Evolutionary conservation across 805 yeast species (phyloP).

Genomic region (Candida insectorum): DNA sequence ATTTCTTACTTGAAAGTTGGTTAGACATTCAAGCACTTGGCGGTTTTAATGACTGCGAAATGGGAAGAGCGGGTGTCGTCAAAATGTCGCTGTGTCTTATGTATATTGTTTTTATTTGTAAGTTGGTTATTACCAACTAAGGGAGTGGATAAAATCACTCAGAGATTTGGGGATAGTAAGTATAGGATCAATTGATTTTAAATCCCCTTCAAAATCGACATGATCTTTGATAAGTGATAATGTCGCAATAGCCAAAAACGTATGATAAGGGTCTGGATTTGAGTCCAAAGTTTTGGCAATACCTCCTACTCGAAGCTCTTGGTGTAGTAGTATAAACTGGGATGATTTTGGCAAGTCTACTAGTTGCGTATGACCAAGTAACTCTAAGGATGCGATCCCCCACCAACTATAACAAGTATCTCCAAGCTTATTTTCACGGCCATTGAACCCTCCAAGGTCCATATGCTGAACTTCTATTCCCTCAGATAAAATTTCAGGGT

Average conservation of each 20-base stretch:
- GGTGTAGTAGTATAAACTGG: slow-evolving; percentile 54
- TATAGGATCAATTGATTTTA: slow-evolving; percentile 23
- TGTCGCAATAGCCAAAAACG: slow-evolving; percentile 55
- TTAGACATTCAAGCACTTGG: slow-evolving; percentile 8
- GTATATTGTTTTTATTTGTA: background rate
- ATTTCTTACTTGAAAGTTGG: slow-evolving; percentile 14
- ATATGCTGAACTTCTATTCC: slow-evolving; percentile 25
- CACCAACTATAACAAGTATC: slow-evolving; percentile 91
- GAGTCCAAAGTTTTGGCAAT: slow-evolving; percentile 64
- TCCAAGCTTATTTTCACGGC: slow-evolving; percentile 77
- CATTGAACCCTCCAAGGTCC: slow-evolving; percentile 81
- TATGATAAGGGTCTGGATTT: slow-evolving; percentile 70
- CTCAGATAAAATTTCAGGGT: slow-evolving; percentile 24
- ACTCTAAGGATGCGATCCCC: slow-evolving; percentile 58
- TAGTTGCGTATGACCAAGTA: slow-evolving; percentile 35
- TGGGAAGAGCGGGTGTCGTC: background rate
- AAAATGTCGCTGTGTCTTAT: background rate
- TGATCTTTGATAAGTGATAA: slow-evolving; percentile 16
- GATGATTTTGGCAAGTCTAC: slow-evolving; percentile 33
- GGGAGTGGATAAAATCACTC: slow-evolving; percentile 7
- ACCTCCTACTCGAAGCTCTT: slow-evolving; percentile 68
- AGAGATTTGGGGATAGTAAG: slow-evolving; percentile 22
- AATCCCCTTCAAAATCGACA: slow-evolving; percentile 6
- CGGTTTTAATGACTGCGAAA: no score
- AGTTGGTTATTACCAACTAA: slow-evolving; percentile 2